phyloP scores from a whole-genome alignment of 192 early-diverging fungal species.

The Backusella westeae region DNA sequence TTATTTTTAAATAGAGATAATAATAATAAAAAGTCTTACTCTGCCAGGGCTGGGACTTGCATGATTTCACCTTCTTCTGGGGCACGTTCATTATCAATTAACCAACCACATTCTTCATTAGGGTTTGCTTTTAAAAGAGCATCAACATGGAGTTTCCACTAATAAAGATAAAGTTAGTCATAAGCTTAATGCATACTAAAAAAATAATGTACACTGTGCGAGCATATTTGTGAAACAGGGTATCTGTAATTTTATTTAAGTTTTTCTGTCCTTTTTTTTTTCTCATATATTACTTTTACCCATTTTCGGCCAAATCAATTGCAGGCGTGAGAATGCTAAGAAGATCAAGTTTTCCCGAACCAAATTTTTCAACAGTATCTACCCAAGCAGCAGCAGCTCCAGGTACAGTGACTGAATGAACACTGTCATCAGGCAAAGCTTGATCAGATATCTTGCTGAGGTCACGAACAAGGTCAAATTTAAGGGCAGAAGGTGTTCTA shows the following conservation, averaged over 20 bases:
- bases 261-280: not conserved
- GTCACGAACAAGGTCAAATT: slow-evolving; percentile 42
- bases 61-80: slow-evolving; percentile 65
- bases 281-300: slow-evolving; percentile 38
- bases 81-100: slow-evolving; percentile 44
- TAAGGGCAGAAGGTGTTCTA: slow-evolving; percentile 53
- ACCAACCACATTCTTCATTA: slow-evolving; percentile 45
- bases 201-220: slow-evolving; percentile 20
- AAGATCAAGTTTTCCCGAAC: slow-evolving; percentile 56
- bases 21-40: slow-evolving; percentile 29
- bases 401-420: slow-evolving; percentile 64
- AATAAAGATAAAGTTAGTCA: not conserved
- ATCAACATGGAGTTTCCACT: slow-evolving; percentile 34
- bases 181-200: not conserved
- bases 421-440: slow-evolving; percentile 39
- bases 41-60: slow-evolving; percentile 52
- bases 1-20: not conserved
- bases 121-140: slow-evolving; percentile 34
- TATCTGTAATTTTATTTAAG: slow-evolving; percentile 5
- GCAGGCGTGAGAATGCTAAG: slow-evolving; percentile 63
- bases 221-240: slow-evolving; percentile 30
- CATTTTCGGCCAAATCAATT: slow-evolving; percentile 65
- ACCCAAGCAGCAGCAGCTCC: slow-evolving; percentile 77
- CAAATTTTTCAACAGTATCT: slow-evolving; percentile 62
- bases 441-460: slow-evolving; percentile 25